A percentile compares a stretch with the other conserved stretches of the same genome.
These are phyloP conservation scores for Aspergillus terreus DNA, from an alignment of 2,329 filamentous ascomycete genomes.

Conservation along the genomic window DNA sequence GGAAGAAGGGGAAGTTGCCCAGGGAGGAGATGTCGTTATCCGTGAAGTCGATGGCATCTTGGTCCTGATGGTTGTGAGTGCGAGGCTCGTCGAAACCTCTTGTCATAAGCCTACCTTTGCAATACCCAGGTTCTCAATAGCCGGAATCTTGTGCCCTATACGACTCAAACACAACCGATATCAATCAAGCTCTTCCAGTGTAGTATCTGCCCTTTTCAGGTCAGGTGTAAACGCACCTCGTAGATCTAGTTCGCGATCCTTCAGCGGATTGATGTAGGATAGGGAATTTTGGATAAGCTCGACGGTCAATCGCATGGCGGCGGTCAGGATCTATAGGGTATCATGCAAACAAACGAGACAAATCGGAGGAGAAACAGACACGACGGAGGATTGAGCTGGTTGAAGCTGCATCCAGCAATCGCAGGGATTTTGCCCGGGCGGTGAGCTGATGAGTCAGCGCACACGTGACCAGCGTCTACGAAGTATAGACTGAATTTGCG, in stretches of 20 bases:
- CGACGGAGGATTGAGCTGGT: no score
- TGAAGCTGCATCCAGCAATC: slow-evolving; percentile 4
- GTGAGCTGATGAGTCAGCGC: slow-evolving; percentile 8
- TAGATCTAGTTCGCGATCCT: slow-evolving; percentile 97
- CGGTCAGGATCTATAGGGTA: slow-evolving; percentile 15
- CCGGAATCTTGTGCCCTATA: slow-evolving; percentile 95
- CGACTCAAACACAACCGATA: slow-evolving; percentile 55
- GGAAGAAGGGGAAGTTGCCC: slow-evolving; percentile 88
- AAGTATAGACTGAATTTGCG: background rate
- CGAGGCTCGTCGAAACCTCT: background rate
- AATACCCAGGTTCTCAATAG: slow-evolving; percentile 95
- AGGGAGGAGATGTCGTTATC: slow-evolving; percentile 93
- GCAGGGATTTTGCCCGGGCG: slow-evolving; percentile 16
- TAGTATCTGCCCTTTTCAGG: slow-evolving; percentile 96
- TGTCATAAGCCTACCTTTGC: slow-evolving; percentile 67
- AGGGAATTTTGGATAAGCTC: slow-evolving; percentile 93
- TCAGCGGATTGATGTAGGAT: slow-evolving; percentile 97
- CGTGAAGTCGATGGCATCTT: slow-evolving; percentile 96
- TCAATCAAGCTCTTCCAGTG: slow-evolving; percentile 80
- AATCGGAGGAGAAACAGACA: background rate
- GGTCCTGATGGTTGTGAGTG: slow-evolving; percentile 57
- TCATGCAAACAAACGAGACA: slow-evolving; percentile 11
- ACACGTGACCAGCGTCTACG: background rate
- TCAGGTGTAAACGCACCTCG: slow-evolving; percentile 72
- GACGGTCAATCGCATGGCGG: slow-evolving; percentile 84